These are phyloP conservation scores for Isatis lusitanica DNA, from an alignment of 441 rosid species.

Conservation along the genomic window DNA sequence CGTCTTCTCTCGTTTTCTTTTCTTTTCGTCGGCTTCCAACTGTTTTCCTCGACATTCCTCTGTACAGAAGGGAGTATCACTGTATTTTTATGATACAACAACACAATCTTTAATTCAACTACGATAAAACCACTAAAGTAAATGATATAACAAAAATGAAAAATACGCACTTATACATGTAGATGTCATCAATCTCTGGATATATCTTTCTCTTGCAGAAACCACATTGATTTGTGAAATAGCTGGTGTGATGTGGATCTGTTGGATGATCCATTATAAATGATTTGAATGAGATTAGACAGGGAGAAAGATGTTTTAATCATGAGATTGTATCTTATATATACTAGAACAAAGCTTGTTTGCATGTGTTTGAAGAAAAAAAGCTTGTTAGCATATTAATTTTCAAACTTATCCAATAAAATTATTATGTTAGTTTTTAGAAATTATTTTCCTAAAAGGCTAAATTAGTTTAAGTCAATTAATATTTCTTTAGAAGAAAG, in stretches of 20 bases:
- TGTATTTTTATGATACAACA: background rate
- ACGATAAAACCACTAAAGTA: background rate
- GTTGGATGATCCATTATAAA: background rate
- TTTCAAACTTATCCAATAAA: conserved; percentile 14
- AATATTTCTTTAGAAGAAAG: background rate
- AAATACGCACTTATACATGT: conserved; percentile 29
- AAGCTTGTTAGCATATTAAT: background rate
- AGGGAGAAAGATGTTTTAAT: background rate
- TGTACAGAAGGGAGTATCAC: conserved; percentile 19
- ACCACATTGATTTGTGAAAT: conserved; percentile 25
- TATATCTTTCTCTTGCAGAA: conserved; percentile 9
- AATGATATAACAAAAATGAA: background rate
- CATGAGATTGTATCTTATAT: conserved; percentile 12
- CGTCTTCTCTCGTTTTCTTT: background rate
- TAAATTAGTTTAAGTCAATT: background rate
- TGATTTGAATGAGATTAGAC: background rate
- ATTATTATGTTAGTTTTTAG: background rate
- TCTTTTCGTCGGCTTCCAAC: background rate
- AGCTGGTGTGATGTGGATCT: conserved; percentile 4
- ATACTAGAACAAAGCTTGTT: background rate
- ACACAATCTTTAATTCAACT: background rate
- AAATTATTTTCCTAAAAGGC: background rate
- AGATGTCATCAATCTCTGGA: conserved; percentile 10
- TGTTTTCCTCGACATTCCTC: conserved; percentile 26
- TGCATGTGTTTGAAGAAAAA: no score